phyloP scores from a whole-genome alignment of 805 yeast genomes.

The Scheffersomyces amazonensis region DNA sequence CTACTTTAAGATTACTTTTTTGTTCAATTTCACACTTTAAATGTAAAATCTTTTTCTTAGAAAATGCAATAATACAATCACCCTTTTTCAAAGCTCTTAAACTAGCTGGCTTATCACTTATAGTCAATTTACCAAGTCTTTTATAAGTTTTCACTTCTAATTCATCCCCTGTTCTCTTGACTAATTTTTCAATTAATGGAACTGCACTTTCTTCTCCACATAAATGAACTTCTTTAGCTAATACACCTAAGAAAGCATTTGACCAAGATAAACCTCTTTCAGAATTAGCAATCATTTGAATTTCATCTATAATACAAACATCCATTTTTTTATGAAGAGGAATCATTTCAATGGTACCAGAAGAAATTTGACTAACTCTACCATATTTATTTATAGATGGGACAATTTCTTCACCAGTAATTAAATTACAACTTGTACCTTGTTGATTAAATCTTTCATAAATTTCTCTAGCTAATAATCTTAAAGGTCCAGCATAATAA shows the following conservation, averaged over 20 bases:
- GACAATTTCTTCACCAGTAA: slow-evolving; percentile 95
- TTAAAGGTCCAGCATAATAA: slow-evolving; percentile 90
- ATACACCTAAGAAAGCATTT: slow-evolving; percentile 79
- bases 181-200: slow-evolving; percentile 58
- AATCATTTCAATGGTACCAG: slow-evolving; percentile 94
- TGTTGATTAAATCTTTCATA: slow-evolving; percentile 73
- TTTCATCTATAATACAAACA: slow-evolving; percentile 90
- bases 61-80: slow-evolving; percentile 87
- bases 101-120: slow-evolving; percentile 38
- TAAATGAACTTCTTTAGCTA: slow-evolving; percentile 80
- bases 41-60: slow-evolving; percentile 68
- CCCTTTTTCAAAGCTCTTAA: slow-evolving; percentile 52
- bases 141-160: slow-evolving; percentile 67
- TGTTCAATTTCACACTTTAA: slow-evolving; percentile 68
- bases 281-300: slow-evolving; percentile 86
- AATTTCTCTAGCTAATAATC: slow-evolving; percentile 88
- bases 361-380: slow-evolving; percentile 66
- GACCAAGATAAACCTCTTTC: slow-evolving; percentile 95
- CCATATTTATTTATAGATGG: slow-evolving; percentile 69
- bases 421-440: slow-evolving; percentile 70
- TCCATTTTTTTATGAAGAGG: slow-evolving; percentile 69
- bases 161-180: slow-evolving; percentile 74
- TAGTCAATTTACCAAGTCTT: slow-evolving; percentile 69
- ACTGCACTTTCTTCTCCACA: slow-evolving; percentile 93
- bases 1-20: slow-evolving; percentile 63